phyloP scores from a whole-genome alignment of 169 alveolate species.

The Cyclospora cayetanensis region DNA sequence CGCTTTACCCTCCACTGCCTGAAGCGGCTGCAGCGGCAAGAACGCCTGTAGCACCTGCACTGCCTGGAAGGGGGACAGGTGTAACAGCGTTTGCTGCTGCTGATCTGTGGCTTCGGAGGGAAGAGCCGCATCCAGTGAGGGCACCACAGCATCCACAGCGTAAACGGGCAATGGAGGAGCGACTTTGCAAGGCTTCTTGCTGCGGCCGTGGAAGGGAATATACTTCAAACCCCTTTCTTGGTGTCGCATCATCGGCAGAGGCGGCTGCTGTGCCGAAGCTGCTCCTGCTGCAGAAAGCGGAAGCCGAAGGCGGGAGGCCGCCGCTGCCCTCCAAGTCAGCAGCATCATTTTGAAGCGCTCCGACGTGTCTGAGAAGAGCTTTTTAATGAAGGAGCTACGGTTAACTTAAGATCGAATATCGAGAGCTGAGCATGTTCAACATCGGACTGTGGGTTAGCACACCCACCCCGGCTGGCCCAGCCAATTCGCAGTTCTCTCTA shows the following conservation, averaged over 20 bases:
- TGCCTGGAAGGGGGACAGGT: conserved; percentile 54
- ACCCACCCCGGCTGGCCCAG: neutral
- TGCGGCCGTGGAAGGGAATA: conserved; percentile 23
- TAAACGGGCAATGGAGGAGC: neutral
- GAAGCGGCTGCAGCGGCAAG: neutral
- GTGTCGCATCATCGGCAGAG: neutral
- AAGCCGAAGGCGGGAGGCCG: neutral
- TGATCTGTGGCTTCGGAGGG: neutral
- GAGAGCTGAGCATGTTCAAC: neutral
- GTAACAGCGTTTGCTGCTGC: neutral
- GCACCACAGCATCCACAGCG: neutral
- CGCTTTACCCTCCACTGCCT: neutral
- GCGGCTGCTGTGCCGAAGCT: neutral
- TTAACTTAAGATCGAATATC: too few relatives aligned
- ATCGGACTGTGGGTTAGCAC: neutral
- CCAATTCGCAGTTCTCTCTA: too few relatives aligned
- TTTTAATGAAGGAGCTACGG: neutral
- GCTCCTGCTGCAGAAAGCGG: neutral
- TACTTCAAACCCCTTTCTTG: neutral
- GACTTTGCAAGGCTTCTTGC: neutral
- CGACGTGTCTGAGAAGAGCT: neutral
- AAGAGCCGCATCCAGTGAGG: neutral
- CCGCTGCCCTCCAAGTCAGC: neutral
- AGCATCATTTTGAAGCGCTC: neutral
- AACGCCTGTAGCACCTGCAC: conserved; percentile 51